phyloP scores from a whole-genome alignment of 768 basidiomycete genomes.

The Leucocoprinus leucothites region DNA sequence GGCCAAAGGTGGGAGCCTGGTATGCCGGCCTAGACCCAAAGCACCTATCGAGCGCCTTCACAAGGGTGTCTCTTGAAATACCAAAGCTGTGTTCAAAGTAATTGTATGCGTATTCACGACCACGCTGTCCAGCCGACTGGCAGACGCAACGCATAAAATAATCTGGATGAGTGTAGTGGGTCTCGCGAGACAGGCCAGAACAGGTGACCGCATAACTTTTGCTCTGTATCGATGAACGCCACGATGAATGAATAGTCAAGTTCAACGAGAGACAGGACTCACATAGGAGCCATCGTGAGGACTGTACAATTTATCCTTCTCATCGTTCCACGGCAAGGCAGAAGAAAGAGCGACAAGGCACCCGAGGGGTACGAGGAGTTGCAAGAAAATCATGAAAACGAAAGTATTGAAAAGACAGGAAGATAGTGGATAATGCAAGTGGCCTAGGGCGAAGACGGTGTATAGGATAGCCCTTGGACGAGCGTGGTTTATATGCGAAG shows the following conservation, averaged over 20 bases:
- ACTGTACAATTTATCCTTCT: not conserved
- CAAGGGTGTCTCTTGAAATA: not conserved
- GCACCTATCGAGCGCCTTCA: not conserved
- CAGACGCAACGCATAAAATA: not conserved
- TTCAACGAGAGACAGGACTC: not conserved
- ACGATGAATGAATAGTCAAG: no score
- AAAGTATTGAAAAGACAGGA: not conserved
- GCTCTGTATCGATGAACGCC: no score
- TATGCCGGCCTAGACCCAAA: no score
- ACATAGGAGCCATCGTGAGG: not conserved
- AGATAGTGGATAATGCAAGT: slow-evolving; percentile 3
- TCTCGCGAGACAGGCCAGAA: not conserved
- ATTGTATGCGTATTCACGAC: not conserved
- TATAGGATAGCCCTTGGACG: not conserved
- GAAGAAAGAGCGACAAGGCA: not conserved
- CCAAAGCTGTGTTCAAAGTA: not conserved
- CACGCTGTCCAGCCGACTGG: not conserved
- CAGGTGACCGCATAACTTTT: no score
- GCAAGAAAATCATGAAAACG: slow-evolving; percentile 1
- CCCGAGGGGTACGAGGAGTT: not conserved
- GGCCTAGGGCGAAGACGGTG: no score
- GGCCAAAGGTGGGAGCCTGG: no score
- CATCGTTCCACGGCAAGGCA: not conserved
- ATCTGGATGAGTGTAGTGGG: not conserved
- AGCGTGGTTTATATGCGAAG: not conserved